Evolutionary conservation across 2,329 filamentous ascomycete species (phyloP).

Genomic region (Aspergillus udagawae): DNA sequence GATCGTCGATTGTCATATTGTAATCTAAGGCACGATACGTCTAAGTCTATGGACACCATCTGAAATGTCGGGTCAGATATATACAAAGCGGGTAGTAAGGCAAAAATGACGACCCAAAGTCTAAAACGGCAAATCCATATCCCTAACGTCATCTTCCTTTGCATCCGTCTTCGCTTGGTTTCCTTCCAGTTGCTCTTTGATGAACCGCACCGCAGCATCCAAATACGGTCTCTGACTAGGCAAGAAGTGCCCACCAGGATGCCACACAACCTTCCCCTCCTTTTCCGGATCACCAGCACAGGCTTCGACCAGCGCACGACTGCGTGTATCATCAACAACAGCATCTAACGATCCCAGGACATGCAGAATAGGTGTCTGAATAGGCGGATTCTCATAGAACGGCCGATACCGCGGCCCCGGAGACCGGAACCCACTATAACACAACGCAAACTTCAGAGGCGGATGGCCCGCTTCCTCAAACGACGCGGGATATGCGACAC

Average conservation of each 20-base stretch:
- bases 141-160: constrained; percentile 58
- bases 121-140: constrained; percentile 65
- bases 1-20: background rate
- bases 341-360: constrained; percentile 80
- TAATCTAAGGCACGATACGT: background rate
- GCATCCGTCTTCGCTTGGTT: constrained; percentile 40
- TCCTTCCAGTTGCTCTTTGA: constrained; percentile 51
- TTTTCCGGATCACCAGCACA: constrained; percentile 54
- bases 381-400: constrained; percentile 66
- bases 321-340: constrained; percentile 76
- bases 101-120: background rate
- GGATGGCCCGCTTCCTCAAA: constrained; percentile 48
- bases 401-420: constrained; percentile 59
- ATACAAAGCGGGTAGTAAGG: background rate
- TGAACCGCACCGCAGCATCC: constrained; percentile 69
- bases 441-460: constrained; percentile 65
- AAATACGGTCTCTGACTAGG: constrained; percentile 79
- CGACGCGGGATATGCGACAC: constrained; percentile 50
- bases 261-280: constrained; percentile 57
- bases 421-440: constrained; percentile 74
- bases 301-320: constrained; percentile 61
- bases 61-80: constrained; percentile 2
- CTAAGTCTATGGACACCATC: constrained; percentile 1
- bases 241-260: constrained; percentile 88
- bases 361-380: constrained; percentile 74